Percentiles rank a stretch among this genome's conserved stretches.
phyloP scores from a whole-genome alignment of 2,329 filamentous ascomycete species.

The Cytospora schulzeri region DNA sequence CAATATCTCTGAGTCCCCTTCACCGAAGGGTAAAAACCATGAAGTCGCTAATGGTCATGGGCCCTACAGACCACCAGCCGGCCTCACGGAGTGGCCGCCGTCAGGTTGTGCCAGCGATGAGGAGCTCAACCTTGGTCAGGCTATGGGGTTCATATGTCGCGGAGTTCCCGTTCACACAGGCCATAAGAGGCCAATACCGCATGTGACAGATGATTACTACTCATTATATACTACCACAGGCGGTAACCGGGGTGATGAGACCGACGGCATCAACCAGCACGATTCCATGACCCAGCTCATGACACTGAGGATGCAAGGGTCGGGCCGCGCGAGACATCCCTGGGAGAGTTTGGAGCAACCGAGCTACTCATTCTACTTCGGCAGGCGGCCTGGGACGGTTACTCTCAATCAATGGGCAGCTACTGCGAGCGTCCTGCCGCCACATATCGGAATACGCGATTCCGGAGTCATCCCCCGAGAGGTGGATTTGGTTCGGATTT shows the following conservation, averaged over 20 bases:
- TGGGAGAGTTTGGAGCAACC: constrained; percentile 78
- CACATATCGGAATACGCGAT: constrained; percentile 59
- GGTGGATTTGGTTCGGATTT: constrained; percentile 58
- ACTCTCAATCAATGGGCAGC: constrained; percentile 72
- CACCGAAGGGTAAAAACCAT: constrained; percentile 43
- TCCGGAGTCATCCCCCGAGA: constrained; percentile 61
- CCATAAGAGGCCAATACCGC: constrained; percentile 54
- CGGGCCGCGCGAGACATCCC: constrained; percentile 49
- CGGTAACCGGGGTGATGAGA: constrained; percentile 48
- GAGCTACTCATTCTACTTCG: constrained; percentile 69
- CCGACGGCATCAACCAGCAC: constrained; percentile 53
- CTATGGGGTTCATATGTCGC: constrained; percentile 59
- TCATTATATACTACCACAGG: constrained; percentile 55
- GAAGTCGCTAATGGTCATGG: constrained; percentile 37
- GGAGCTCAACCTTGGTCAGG: constrained; percentile 55
- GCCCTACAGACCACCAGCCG: constrained; percentile 37
- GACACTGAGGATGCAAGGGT: constrained; percentile 52
- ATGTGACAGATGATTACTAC: constrained; percentile 58
- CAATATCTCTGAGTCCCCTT: constrained; percentile 14
- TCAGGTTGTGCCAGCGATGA: constrained; percentile 50
- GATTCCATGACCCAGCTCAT: constrained; percentile 61
- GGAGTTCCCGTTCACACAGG: constrained; percentile 61
- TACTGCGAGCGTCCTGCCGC: constrained; percentile 58
- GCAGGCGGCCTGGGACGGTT: constrained; percentile 67
- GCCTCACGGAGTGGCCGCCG: constrained; percentile 59